Base-by-base conservation (phyloP, 805 yeast species). In the Metschnikowia peoriensis region DNA sequence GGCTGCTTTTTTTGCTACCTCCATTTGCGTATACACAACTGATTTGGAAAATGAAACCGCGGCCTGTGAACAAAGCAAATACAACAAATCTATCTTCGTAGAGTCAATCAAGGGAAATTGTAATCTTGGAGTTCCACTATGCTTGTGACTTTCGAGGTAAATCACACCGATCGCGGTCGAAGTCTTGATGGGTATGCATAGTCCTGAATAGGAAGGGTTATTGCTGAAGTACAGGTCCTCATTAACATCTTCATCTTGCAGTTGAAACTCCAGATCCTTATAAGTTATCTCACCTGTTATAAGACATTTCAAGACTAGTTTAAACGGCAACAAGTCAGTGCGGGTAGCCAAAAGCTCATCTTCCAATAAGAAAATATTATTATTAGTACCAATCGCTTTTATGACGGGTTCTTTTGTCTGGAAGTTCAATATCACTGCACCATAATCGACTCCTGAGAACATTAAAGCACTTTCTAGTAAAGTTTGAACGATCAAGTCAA, bases 21-120 rank as follows among this genome's bases (percentile, higher is more conserved):
- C 78, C 75, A 81, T 76, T 56, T 78, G 79, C 10, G 68, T 60
- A 58, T 78, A 80, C 15, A 80, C 63, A 37, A 69, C 67, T 0
- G 81, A 74, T 55, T 80, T 80, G 34, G 73, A 76, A 27, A 80
- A 64, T 1, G 84, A 76, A 16, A 80, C 80, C 0, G 81, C 80
- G 7, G 82, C 81, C 57, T 80, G 84, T 0, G 81, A 72, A 52
- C 82, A 76, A 40, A 80, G 64, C 49, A 80, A 66, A 6, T 67
- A 66, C 6, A 75, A 64, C 44, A 79, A 60, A 49, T 75, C 78
- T n/a, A 70, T 58, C 51, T 72, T 72, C 15, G 66, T 68, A 10
- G 64, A 60, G 10, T 69, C 63, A 28, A 51, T 45, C 35, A 51
- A 44, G 5, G 54, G 54, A 22, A 34, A 66, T 51, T n/a, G 47